Base-by-base conservation (phyloP, 1,284 basidiomycete genomes). In the Schizophyllum commune region DNA sequence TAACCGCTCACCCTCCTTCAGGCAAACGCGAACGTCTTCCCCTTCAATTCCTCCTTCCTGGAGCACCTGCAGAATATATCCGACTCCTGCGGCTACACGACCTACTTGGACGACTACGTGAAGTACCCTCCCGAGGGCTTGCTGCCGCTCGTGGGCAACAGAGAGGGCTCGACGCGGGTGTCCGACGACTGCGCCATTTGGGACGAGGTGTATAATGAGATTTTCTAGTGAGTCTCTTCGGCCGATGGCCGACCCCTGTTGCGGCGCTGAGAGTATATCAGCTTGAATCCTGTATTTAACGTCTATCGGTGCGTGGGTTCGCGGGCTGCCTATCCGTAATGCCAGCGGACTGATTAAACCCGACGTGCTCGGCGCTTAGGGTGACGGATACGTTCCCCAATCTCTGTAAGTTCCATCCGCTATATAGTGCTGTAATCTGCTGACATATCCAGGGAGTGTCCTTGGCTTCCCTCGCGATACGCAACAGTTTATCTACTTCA, bases 71-170 rank as follows among this genome's bases (percentile, higher is more conserved):
- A 88, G 64, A 67, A 75, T 15, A 76, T 75, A 27, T 83, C 85
- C 0, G 79, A 79, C 13, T 61, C 65, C 17, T 91, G 88, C 71
- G 80, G 83, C 19, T 91, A 87, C 69, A 78, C 82, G 0, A 75
- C 81, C 61, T 90, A 87, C 67, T 71, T 86, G 9, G 79, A 83
- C 32, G 78, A 83, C 56, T 83, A 83, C 65, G 78, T 88, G 47
- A 84, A 79, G 0, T 90, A 83, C 68, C 89, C 88, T 6, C 86
- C 88, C 0, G 76, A 78, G 1, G 83, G 82, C 0, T 76, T 77
- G 65, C 72, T 84, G 20, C 82, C 82, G 1, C 70, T 83, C 62
- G 77, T 78, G 20, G 73, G 39, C 17, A 17, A 13, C 3, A 3
- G 17, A 2, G 39, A 47, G 39, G 39, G 39, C 17, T 47, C 39